Conservation (phyloP, 768 basidiomycete species). For the Heimioporus sp. region DNA sequence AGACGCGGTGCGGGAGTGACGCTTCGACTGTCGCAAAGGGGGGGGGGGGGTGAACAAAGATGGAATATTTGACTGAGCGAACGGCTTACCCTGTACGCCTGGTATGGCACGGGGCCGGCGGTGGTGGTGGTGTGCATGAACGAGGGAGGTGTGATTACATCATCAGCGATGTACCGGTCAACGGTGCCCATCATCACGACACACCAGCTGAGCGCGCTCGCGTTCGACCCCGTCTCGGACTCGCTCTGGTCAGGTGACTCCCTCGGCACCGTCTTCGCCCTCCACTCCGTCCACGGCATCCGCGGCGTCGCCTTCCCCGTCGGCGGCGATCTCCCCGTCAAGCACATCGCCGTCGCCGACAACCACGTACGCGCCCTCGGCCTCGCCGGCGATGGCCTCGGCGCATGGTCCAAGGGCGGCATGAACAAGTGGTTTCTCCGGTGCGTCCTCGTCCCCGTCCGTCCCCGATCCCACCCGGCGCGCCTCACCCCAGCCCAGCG, state of each 20-base stretch:
- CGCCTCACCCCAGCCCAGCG: slow-evolving; percentile 28
- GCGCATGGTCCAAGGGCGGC: slow-evolving; percentile 83
- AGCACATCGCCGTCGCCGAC: slow-evolving; percentile 75
- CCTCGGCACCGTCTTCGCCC: slow-evolving; percentile 65
- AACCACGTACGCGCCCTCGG: slow-evolving; percentile 70
- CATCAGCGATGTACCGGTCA: slow-evolving; percentile 19
- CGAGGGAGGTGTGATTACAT: slow-evolving; percentile 13
- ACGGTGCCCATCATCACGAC: slow-evolving; percentile 13
- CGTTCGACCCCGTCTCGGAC: slow-evolving; percentile 91
- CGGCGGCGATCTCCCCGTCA: slow-evolving; percentile 65
- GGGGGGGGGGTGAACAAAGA: accelerated
- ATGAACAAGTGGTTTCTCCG: slow-evolving; percentile 79
- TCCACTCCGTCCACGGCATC: slow-evolving; percentile 59
- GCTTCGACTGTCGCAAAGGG: slow-evolving; percentile 39
- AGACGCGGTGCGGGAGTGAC: slow-evolving; percentile 43
- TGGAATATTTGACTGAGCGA: too few species aligned
- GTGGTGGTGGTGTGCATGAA: too few species aligned
- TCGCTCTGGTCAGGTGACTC: slow-evolving; percentile 83
- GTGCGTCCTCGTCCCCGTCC: slow-evolving; percentile 41
- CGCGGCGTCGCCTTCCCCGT: slow-evolving; percentile 75
- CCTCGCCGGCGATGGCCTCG: slow-evolving; percentile 59
- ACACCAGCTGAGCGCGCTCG: slow-evolving; percentile 64
- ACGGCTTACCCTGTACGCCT: slow-evolving; percentile 48
- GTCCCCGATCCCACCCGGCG: background rate
- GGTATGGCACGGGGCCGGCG: slow-evolving; percentile 45